Base-by-base conservation (phyloP, 192 early-diverging fungal genomes). In the Linnemannia zychae region DNA sequence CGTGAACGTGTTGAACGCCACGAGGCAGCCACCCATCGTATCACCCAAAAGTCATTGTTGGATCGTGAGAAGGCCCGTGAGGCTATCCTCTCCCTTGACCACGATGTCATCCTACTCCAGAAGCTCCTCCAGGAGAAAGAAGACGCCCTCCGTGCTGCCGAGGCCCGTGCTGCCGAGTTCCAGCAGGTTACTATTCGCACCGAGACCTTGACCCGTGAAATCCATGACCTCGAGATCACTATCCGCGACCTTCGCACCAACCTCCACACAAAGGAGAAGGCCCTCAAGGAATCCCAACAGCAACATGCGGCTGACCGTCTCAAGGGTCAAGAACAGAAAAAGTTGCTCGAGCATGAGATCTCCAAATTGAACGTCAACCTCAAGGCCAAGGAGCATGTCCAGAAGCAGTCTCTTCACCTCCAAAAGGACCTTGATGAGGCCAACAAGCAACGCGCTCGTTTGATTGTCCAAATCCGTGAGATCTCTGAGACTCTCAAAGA, bases 41-140 rank as follows among this genome's bases (percentile, higher is more conserved):
- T 81, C 20, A 40, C 74, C 1, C 74, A 76, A 77, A 82, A 82
- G 22, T 77, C 81, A 9, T 40, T 70, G 34, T 0, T 73, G 4
- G 75, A 83, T 44, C 75, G 75, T 37, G 57, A 77, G 34, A 83
- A 67, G 47, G 75, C 81, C 0, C 81, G 49, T 13, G 75, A 77
- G 28, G 81, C 81, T 5, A 74, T 83, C 33, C 33, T 67, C 13
- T 83, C 50, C 16, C 70, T 83, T 22, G 81, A 83, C 50, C 17
- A 69, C 34, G 81, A 83, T 34, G 68, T 83, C 36, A 69, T 60
- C 9, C 60, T 73, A 16, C 63, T 83, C 22, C 81, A 77, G 28
- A 77, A 47, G 31, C 75, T 67, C 40, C 69, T 83, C 6, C 49
- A 69, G 34, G 81, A 77, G 11, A 83, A 83, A 38, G 81, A 83